Evolutionary conservation across 2,329 filamentous ascomycete species (phyloP), one percentile per base, ranked within the genome.

Genomic region (Claviceps fusiformis): DNA sequence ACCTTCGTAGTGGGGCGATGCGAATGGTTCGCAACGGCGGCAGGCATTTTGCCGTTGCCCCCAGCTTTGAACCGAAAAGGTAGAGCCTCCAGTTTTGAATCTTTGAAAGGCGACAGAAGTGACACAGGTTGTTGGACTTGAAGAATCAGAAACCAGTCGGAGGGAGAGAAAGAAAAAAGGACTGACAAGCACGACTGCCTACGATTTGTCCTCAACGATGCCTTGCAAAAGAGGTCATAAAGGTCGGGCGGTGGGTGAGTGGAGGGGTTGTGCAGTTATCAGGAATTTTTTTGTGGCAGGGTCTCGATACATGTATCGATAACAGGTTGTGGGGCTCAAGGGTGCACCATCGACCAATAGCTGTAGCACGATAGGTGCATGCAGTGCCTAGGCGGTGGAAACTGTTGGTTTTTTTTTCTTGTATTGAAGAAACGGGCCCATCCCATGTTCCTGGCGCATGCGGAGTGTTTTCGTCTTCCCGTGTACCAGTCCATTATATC

Each of bases 1-100:
- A 82, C 76, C 77, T 97, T 98, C 54, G 91, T 95, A 56, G 91
- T 96, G 66, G 88, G 88, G 69, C 92, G 82, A 71, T 98, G 93
- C 67, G 92, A 91, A 71, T 97, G 89, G 62, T 58, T 57, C 75
- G 77, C 69, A 66, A 81, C 78, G 58, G 78, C 76, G 71, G 82
- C 80, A 66, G 87, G 84, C 88, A 93, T 93, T 64, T 80, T 87
- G 71, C 77, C 78, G 70, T 77, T 76, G 70, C 81, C 76, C 67
- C 86, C 86, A 70, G 86, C 87, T 77, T 95, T 95, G 74, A 95
- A 95, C 72, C 91, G 79, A 67, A 86, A 95, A 3, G 91, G 89
- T 71, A 90, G 72, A 55, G 85, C 86, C 73, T 78, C 81, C 81
- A 85, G 72, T 59, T 74, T 83, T 33, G 49, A 76, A 37, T 29